Evolutionary conservation across 2,329 filamentous ascomycete species (phyloP).

Genomic region (Microsporum ferrugineum): DNA sequence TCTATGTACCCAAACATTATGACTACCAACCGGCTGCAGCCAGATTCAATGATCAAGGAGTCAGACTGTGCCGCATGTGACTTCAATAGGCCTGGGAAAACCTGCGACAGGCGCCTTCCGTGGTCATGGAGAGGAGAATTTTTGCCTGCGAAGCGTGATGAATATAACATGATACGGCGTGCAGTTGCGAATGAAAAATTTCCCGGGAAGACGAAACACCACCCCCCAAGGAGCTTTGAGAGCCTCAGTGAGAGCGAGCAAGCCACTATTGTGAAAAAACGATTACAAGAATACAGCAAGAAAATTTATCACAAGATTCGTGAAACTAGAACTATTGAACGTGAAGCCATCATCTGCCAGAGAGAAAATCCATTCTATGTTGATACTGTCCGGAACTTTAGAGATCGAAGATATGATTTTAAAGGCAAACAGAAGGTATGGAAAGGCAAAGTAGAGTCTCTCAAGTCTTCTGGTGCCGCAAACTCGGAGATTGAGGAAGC

Average conservation of each 20-base stretch:
- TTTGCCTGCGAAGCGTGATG: conserved; percentile 85
- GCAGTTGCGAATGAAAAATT: conserved; percentile 87
- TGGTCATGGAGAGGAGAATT: conserved; percentile 99
- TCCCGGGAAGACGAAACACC: conserved; percentile 63
- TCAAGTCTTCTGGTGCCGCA: conserved; percentile 72
- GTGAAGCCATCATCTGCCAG: conserved; percentile 96
- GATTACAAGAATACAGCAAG: conserved; percentile 84
- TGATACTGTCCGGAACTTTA: conserved; percentile 87
- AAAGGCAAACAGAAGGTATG: conserved; percentile 97
- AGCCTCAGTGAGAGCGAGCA: conserved; percentile 76
- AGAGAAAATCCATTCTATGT: conserved; percentile 98
- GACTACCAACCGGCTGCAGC: conserved; percentile 95
- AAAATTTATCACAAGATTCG: conserved; percentile 99
- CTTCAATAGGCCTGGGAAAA: conserved; percentile 95
- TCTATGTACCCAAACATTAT: conserved; percentile 99
- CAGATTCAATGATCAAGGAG: conserved; percentile 97
- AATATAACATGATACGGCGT: conserved; percentile 98
- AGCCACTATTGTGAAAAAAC: conserved; percentile 66
- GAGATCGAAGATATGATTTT: conserved; percentile 95
- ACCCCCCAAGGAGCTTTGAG: conserved; percentile 62
- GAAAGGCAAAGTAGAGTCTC: conserved; percentile 86
- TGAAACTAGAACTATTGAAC: conserved; percentile 80
- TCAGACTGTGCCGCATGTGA: conserved; percentile 95
- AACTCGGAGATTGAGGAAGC: conserved; percentile 73
- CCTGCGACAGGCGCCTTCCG: conserved; percentile 83